Conservation (phyloP, 176 grass and related monocot genomes). For the Paspalum notatum region DNA sequence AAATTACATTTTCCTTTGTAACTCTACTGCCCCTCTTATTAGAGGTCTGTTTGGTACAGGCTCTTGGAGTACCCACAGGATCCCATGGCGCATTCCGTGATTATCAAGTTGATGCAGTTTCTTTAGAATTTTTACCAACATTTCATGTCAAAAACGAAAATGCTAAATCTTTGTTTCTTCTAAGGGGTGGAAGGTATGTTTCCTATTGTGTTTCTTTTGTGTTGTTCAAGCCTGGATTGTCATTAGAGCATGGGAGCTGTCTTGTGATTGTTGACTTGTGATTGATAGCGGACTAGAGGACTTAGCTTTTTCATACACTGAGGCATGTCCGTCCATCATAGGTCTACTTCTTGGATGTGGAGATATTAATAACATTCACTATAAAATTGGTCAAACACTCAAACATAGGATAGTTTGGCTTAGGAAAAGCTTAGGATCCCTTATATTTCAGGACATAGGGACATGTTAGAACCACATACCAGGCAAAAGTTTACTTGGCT, state of each 20-base stretch:
- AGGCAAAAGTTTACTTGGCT: not conserved
- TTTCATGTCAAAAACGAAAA: slow-evolving; percentile 83
- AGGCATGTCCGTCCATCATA: not conserved
- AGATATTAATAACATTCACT: too few species aligned
- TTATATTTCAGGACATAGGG: not conserved
- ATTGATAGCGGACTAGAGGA: slow-evolving; percentile 6
- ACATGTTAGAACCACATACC: not conserved
- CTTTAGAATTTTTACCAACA: slow-evolving; percentile 77
- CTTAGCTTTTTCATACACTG: not conserved
- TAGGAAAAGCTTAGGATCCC: too few species aligned
- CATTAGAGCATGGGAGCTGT: not conserved
- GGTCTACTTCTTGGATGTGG: too few species aligned
- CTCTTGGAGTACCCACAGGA: slow-evolving; percentile 89
- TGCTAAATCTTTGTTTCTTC: slow-evolving; percentile 74
- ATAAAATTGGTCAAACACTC: too few species aligned
- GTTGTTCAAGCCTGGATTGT: not conserved
- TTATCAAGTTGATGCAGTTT: slow-evolving; percentile 96
- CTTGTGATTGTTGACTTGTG: slow-evolving; percentile 13
- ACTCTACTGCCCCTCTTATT: slow-evolving; percentile 36
- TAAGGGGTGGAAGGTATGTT: slow-evolving; percentile 75
- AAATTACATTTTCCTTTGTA: slow-evolving; percentile 7
- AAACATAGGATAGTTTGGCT: too few species aligned
- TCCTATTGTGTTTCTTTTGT: not conserved
- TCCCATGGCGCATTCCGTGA: slow-evolving; percentile 94
- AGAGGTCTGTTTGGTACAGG: slow-evolving; percentile 50